A percentile compares a stretch with the other conserved stretches of the same genome.
These are phyloP conservation scores for Sicyos edulis DNA, from an alignment of 306 rosid species.

Conservation along the genomic window DNA sequence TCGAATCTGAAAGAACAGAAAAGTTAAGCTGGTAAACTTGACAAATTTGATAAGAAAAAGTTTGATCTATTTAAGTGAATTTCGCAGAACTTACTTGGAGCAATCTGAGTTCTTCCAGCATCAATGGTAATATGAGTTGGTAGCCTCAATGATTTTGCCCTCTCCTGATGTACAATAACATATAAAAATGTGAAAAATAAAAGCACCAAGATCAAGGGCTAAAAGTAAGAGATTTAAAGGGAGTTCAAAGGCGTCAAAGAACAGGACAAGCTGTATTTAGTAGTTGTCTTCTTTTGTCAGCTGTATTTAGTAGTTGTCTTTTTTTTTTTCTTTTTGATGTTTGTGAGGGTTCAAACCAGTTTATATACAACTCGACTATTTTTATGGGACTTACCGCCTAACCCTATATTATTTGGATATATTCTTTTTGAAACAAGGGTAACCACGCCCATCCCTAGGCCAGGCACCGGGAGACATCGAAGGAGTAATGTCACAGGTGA, in stretches of 20 bases:
- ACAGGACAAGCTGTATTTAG: background rate
- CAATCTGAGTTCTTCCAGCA: constrained; percentile 98
- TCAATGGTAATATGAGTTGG: constrained; percentile 88
- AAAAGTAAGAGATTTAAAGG: background rate
- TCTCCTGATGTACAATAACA: constrained; percentile 45
- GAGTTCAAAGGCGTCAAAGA: background rate
- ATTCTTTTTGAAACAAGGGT: too few species aligned
- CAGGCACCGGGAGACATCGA: too few species aligned
- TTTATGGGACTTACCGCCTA: too few species aligned
- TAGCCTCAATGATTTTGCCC: constrained; percentile 70
- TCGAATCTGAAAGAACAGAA: constrained; percentile 53
- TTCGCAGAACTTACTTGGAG: constrained; percentile 65
- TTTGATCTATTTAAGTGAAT: background rate
- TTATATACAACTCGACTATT: too few species aligned
- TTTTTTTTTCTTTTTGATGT: too few species aligned
- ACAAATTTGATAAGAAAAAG: background rate
- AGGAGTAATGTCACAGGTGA: too few species aligned
- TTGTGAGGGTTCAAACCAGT: too few species aligned
- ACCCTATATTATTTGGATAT: too few species aligned
- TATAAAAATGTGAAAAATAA: background rate
- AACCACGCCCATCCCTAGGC: too few species aligned
- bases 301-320: too few species aligned
- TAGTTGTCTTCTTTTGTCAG: background rate
- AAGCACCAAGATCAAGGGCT: background rate
- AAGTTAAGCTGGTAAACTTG: background rate